These are phyloP conservation scores for Starmerella stellata DNA, from an alignment of 805 yeast species.

Conservation along the genomic window DNA sequence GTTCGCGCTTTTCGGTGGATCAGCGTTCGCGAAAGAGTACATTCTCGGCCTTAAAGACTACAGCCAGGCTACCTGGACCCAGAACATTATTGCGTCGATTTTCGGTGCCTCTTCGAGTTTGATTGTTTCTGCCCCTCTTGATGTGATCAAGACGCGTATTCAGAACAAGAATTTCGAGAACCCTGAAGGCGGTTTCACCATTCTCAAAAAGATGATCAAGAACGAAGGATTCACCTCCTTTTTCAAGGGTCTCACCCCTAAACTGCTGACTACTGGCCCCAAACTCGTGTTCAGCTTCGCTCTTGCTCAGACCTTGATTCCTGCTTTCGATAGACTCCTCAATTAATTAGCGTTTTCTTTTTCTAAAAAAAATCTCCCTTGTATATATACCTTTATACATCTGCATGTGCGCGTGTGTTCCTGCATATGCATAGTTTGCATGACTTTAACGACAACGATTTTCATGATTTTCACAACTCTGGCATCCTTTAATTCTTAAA, in stretches of 20 bases:
- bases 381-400: too few relatives aligned
- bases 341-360: constrained; percentile 12
- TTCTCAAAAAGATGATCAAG: constrained; percentile 78
- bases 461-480: too few relatives aligned
- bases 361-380: too few relatives aligned
- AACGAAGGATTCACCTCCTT: constrained; percentile 81
- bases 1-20: constrained; percentile 93
- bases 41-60: constrained; percentile 73
- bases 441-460: too few relatives aligned
- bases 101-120: constrained; percentile 93
- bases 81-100: constrained; percentile 86
- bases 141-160: constrained; percentile 93
- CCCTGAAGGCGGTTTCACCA: constrained; percentile 84
- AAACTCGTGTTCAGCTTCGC: constrained; percentile 97
- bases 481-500: too few relatives aligned
- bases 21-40: constrained; percentile 96
- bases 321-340: constrained; percentile 71
- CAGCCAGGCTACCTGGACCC: constrained; percentile 80
- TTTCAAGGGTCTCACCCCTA: constrained; percentile 94
- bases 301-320: constrained; percentile 88
- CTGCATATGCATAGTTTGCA: too few relatives aligned
- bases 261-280: constrained; percentile 93
- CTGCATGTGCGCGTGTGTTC: too few relatives aligned
- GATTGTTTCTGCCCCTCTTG: constrained; percentile 93
- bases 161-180: constrained; percentile 92